Conservation (phyloP, 352 stramenopile species). For the Thraustochytrium sp. region DNA sequence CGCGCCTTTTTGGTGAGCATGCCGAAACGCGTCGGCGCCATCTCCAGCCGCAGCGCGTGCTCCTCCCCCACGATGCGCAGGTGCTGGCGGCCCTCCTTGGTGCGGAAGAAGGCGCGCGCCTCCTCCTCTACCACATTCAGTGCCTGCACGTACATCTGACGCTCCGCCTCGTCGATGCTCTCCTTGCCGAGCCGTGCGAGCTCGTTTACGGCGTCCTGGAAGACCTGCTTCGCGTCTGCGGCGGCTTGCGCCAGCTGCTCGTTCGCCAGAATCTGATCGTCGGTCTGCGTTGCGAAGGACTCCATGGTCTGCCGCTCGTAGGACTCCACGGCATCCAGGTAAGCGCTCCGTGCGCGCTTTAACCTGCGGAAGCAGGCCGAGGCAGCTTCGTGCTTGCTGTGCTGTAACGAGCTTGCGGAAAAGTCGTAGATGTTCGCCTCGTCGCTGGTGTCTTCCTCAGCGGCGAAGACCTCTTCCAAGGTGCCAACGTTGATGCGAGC, state of each 20-base stretch:
- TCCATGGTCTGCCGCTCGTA: background rate
- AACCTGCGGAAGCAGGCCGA: background rate
- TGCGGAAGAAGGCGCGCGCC: background rate
- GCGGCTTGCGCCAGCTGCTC: background rate
- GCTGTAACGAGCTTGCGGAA: background rate
- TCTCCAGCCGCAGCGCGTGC: background rate
- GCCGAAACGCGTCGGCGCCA: background rate
- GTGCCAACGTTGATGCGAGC: too few relatives aligned
- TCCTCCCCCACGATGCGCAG: constrained; percentile 8
- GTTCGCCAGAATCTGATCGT: background rate
- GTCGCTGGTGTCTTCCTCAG: background rate
- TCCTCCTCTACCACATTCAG: background rate
- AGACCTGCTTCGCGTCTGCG: background rate
- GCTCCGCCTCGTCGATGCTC: constrained; percentile 5
- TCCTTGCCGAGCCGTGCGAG: background rate
- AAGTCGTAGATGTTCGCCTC: constrained; percentile 2
- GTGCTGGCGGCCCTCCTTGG: constrained; percentile 20
- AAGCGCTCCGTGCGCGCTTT: background rate
- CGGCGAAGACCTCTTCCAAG: too few relatives aligned
- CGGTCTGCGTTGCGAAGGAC: background rate
- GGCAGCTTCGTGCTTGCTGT: background rate
- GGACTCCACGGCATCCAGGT: background rate
- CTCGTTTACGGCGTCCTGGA: background rate
- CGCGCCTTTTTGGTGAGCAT: background rate
- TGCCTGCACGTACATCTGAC: background rate